Evolutionary conservation across 2,329 filamentous ascomycete genomes (phyloP).

Genomic region (Diaporthe citri): DNA sequence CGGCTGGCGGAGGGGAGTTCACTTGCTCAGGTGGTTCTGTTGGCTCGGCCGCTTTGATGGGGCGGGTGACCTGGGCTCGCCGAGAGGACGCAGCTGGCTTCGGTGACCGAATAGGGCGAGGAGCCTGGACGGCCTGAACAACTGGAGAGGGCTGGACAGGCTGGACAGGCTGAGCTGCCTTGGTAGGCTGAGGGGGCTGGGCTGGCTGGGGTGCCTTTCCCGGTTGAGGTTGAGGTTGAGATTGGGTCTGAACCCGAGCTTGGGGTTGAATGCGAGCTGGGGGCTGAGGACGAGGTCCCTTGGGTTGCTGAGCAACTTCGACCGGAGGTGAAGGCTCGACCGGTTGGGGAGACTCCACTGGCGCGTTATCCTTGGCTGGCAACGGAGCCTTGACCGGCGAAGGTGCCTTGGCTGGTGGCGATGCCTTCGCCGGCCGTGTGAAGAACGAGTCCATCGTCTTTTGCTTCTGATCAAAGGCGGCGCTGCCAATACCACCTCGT

Average conservation of each 20-base stretch:
- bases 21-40: neutral
- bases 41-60: conserved; percentile 19
- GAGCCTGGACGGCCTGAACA: conserved; percentile 2
- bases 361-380: neutral
- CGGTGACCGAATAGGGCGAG: conserved; percentile 5
- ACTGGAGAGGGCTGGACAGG: neutral
- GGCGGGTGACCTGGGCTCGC: conserved; percentile 7
- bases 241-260: neutral
- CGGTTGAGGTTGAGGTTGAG: neutral
- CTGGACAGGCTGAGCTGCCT: neutral
- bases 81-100: conserved; percentile 15
- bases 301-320: neutral
- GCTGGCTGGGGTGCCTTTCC: neutral
- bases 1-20: conserved; percentile 10
- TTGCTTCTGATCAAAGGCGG: conserved; percentile 80
- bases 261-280: neutral
- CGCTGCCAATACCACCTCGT: conserved; percentile 84
- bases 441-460: conserved; percentile 84
- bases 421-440: conserved; percentile 60
- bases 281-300: conserved; percentile 19
- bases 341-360: neutral
- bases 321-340: neutral
- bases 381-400: neutral
- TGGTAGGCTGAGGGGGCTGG: neutral
- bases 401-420: conserved; percentile 48